phyloP scores from a whole-genome alignment of 1,139 yeast species.

The Magnusiomyces paraingens region DNA sequence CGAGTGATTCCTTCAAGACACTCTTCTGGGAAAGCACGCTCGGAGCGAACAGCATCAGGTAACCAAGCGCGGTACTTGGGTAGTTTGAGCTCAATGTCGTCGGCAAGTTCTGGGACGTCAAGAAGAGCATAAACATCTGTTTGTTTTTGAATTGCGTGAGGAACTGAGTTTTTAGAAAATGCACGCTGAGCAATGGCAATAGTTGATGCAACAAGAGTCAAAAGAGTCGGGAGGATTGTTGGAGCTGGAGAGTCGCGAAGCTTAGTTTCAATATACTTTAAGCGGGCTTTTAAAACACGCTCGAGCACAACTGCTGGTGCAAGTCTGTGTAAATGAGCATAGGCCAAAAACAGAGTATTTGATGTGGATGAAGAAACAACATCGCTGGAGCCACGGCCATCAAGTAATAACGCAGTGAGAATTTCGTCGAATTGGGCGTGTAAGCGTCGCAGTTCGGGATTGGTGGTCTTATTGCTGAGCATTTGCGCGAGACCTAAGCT shows the following conservation, averaged over 20 bases:
- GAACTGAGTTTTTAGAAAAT: constrained; percentile 22
- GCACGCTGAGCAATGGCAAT: constrained; percentile 20
- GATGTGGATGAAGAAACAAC: constrained; percentile 6
- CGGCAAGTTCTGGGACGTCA: constrained; percentile 22
- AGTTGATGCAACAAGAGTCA: constrained; percentile 21
- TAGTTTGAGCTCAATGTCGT: constrained; percentile 40
- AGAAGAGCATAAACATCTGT: constrained; percentile 21
- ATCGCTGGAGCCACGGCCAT: constrained; percentile 13
- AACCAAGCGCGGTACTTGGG: constrained; percentile 66
- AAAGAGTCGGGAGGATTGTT: constrained; percentile 8
- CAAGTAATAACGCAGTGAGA: constrained; percentile 11
- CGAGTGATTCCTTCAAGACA: constrained; percentile 16
- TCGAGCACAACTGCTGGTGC: constrained; percentile 16
- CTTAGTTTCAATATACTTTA: constrained; percentile 6
- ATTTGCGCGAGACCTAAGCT: constrained; percentile 14
- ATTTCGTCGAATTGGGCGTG: constrained; percentile 5
- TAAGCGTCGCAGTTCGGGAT: background rate
- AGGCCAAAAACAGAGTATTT: constrained; percentile 21
- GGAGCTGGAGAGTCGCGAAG: background rate
- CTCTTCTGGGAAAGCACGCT: constrained; percentile 35
- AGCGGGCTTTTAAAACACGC: constrained; percentile 13
- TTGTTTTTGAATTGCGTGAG: constrained; percentile 21
- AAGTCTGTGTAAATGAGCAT: constrained; percentile 16
- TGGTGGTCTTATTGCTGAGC: constrained; percentile 4
- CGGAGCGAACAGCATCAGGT: constrained; percentile 76